Percentiles rank a stretch among this genome's conserved stretches.
These are phyloP conservation scores for Sarocladium strictum DNA, from an alignment of 2,329 filamentous ascomycete species.

Conservation along the genomic window DNA sequence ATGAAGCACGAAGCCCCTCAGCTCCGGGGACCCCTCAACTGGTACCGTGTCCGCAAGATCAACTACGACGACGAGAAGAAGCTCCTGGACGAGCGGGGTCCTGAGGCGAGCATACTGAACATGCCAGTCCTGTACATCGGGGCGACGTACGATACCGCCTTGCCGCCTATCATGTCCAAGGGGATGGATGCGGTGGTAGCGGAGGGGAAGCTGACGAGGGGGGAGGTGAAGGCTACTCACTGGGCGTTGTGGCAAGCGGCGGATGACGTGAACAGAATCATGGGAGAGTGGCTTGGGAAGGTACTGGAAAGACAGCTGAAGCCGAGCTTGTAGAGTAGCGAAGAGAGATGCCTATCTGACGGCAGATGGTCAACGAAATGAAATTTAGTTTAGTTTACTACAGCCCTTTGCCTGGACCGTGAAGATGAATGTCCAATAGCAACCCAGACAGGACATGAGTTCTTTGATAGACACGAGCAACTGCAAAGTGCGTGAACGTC, in stretches of 20 bases:
- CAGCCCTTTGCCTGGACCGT: neutral
- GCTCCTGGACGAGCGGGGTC: slow-evolving; percentile 49
- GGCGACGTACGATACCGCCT: slow-evolving; percentile 63
- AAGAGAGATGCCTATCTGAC: too few relatives aligned
- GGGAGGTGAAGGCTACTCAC: slow-evolving; percentile 64
- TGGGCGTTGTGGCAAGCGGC: slow-evolving; percentile 78
- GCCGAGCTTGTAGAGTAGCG: slow-evolving; percentile 4
- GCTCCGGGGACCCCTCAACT: slow-evolving; percentile 75
- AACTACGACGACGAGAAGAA: slow-evolving; percentile 71
- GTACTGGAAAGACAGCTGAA: slow-evolving; percentile 12
- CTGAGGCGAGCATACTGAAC: slow-evolving; percentile 36
- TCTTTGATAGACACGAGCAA: neutral
- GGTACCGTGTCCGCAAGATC: slow-evolving; percentile 70
- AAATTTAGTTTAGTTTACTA: neutral
- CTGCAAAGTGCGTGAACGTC: neutral
- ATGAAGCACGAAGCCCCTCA: slow-evolving; percentile 49
- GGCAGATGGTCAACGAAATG: too few relatives aligned
- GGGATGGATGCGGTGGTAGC: slow-evolving; percentile 66
- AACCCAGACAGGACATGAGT: too few relatives aligned
- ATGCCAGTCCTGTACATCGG: slow-evolving; percentile 70
- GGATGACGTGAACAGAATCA: slow-evolving; percentile 60
- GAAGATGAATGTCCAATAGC: too few relatives aligned
- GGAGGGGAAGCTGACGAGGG: slow-evolving; percentile 48
- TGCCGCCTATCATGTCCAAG: slow-evolving; percentile 64
- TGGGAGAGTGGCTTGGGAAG: slow-evolving; percentile 60